Evolutionary conservation across 257 asterid species (phyloP), one percentile per base, ranked within the genome.

Genomic region (Coffea canephora): DNA sequence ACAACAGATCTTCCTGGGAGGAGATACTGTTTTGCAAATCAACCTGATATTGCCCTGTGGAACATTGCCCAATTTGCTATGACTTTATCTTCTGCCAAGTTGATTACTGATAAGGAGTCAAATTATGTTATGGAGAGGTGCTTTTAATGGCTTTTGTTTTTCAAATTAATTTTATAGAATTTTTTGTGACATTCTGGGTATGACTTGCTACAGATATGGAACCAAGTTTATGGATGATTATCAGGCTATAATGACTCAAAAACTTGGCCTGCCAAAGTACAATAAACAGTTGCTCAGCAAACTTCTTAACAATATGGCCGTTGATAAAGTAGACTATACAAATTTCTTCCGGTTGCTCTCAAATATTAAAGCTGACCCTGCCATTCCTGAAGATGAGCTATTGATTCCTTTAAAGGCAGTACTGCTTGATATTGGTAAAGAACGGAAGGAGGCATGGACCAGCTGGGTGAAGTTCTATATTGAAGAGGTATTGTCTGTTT

Each of bases 1-100:
- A 96, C 99, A 64, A 96, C 99, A 59, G 99, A 96, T 90, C 97
- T 96, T 85, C 99, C 99, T 1, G 98, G 97, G 69, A 88, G 98
- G 89, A 90, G 99, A 85, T 96, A 96, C 68, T 90, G 97, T 87
- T 96, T 96, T 71, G 98, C 98, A 68, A 96, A 94, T 89, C 99
- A 96, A 85, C 99, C 98, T 25, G 99, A 96, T 89, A 91, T 94
- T 80, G 97, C 97, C 75, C 87, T 92, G 77, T 96, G 99, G 99
- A 94, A 96, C 85, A 87, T 96, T 83, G 95, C 95, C 0, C 99
- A 94, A 78, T 96, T 94, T 45, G 84, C 93, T 79, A 87, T 90
- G 1, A 83, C 96, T 73, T 90, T 96, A 65, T 87, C 95, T 15
- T 86, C 97, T 74, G 97, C 97, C 43, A 82, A 91, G 81, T 89